Percentiles rank a stretch among this genome's conserved stretches.
phyloP scores from a whole-genome alignment of 2,329 filamentous ascomycete species.

The Aspergillus tubingensis region DNA sequence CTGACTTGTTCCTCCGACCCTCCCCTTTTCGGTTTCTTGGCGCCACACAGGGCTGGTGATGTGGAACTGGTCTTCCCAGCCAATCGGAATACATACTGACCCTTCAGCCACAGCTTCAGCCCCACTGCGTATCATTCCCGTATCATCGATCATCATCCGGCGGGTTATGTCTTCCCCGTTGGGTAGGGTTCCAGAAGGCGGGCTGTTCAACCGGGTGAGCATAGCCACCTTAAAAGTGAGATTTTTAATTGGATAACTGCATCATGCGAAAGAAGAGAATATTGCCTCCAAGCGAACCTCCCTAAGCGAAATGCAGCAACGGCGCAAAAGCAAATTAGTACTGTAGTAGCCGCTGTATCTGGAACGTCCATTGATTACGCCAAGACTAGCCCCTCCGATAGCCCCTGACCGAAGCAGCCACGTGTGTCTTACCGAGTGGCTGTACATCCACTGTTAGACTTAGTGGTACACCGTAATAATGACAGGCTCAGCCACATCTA shows the following conservation, averaged over 20 bases:
- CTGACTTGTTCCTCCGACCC: slow-evolving; percentile 2
- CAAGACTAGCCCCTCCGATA: slow-evolving; percentile 1
- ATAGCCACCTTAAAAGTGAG: background rate
- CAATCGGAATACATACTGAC: background rate
- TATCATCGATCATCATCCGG: background rate
- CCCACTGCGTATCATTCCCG: background rate
- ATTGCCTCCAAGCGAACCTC: no score
- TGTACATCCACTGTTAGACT: background rate
- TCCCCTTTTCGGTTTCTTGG: background rate
- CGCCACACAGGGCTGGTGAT: slow-evolving; percentile 11
- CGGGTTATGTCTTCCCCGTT: background rate
- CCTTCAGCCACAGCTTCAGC: background rate
- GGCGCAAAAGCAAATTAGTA: background rate
- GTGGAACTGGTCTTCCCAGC: background rate
- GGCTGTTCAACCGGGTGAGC: background rate
- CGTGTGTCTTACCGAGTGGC: slow-evolving; percentile 18
- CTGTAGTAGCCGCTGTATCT: background rate
- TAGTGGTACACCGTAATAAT: background rate
- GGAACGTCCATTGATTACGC: background rate
- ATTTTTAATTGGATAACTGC: background rate
- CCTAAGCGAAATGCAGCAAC: background rate
- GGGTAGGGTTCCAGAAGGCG: background rate
- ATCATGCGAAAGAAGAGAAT: background rate
- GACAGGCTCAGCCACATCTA: slow-evolving; percentile 7
- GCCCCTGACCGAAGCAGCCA: slow-evolving; percentile 13